These are phyloP conservation scores for Wickerhamomyces ciferrii DNA, from an alignment of 805 yeast genomes.

Conservation along the genomic window DNA sequence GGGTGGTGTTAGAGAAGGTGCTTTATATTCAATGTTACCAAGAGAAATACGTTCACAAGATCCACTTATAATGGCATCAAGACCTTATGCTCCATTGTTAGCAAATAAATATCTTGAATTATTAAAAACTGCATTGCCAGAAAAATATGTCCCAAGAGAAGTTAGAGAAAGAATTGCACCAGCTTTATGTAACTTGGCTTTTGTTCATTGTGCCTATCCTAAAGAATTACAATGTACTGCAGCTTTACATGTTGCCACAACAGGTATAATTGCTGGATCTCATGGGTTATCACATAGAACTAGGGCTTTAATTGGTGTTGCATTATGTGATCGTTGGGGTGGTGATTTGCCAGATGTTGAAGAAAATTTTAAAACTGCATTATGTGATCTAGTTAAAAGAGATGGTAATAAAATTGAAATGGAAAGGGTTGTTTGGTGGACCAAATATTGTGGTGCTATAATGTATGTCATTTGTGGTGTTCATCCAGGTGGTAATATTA, in stretches of 20 bases:
- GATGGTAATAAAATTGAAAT: conserved; percentile 36
- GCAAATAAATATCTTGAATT: conserved; percentile 51
- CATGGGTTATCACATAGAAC: conserved; percentile 72
- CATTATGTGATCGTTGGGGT: conserved; percentile 79
- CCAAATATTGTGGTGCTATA: conserved; percentile 63
- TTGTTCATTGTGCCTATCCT: conserved; percentile 73
- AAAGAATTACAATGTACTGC: conserved; percentile 73
- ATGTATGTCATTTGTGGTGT: conserved; percentile 79
- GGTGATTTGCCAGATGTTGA: conserved; percentile 63
- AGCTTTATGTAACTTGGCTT: conserved; percentile 69
- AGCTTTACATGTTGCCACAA: conserved; percentile 64
- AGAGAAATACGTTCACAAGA: conserved; percentile 55
- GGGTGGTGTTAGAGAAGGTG: conserved; percentile 79
- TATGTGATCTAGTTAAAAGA: conserved; percentile 45
- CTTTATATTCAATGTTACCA: conserved; percentile 57
- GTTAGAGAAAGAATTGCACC: conserved; percentile 57
- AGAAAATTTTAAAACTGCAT: conserved; percentile 35
- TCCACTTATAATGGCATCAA: conserved; percentile 63
- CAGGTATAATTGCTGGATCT: conserved; percentile 71
- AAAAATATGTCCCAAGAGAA: conserved; percentile 48
- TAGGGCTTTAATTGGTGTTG: conserved; percentile 67
- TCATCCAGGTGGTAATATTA: conserved; percentile 74
- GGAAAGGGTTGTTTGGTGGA: conserved; percentile 62
- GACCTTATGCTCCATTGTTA: conserved; percentile 66
- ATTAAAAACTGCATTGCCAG: conserved; percentile 53